Conservation (phyloP, 225 moss, liverwort and hornwort species). For the Physcomitrellopsis africana region DNA sequence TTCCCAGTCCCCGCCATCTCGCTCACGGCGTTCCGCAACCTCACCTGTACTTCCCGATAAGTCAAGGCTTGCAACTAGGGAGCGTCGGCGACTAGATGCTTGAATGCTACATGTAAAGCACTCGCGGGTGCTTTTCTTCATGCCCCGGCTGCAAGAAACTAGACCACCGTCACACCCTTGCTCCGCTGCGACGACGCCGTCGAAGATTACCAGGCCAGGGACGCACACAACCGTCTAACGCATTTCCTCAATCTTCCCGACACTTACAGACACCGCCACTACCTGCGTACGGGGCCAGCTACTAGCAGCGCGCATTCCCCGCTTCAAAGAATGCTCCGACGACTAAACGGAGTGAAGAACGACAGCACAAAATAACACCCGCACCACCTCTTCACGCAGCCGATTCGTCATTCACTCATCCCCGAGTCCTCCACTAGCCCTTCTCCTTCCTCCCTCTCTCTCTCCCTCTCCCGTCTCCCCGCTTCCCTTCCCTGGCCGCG, state of each 20-base stretch:
- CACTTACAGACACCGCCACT: background rate
- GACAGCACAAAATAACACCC: conserved; percentile 18
- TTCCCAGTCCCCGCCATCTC: conserved; percentile 50
- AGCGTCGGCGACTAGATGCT: background rate
- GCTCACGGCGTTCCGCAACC: conserved; percentile 14
- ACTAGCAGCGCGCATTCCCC: background rate
- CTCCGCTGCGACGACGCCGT: background rate
- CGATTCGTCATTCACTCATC: conserved; percentile 34
- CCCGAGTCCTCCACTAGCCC: background rate
- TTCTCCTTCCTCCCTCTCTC: too few relatives aligned
- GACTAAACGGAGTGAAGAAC: conserved; percentile 27
- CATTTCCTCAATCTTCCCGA: background rate
- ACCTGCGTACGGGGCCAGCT: too few relatives aligned
- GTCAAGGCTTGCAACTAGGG: background rate
- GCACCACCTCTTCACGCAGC: conserved; percentile 25
- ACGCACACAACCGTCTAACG: background rate
- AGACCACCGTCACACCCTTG: background rate
- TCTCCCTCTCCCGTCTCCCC: too few relatives aligned
- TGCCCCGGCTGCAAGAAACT: background rate
- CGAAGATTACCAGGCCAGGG: background rate
- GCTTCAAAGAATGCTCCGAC: conserved; percentile 26
- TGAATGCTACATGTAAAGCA: conserved; percentile 11
- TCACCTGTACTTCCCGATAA: conserved; percentile 29
- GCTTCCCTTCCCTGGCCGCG: background rate
- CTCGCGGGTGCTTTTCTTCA: conserved; percentile 1